phyloP scores from a whole-genome alignment of 1,284 basidiomycete species.

The Peniophora sp. region DNA sequence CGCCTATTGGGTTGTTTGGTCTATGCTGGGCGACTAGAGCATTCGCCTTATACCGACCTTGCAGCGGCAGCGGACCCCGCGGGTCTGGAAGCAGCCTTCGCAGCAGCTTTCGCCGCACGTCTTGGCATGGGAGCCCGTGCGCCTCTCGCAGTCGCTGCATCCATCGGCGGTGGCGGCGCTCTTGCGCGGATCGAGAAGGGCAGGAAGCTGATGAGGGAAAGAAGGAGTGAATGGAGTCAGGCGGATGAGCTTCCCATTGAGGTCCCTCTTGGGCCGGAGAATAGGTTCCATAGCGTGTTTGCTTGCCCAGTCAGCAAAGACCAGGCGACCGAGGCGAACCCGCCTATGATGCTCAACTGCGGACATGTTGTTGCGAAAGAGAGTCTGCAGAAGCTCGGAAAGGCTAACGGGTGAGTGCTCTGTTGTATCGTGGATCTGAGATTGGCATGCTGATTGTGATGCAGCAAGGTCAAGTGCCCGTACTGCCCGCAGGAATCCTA shows the following conservation, averaged over 20 bases:
- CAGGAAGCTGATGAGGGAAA: conserved; percentile 84
- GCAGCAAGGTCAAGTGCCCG: conserved; percentile 79
- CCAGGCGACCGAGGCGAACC: conserved; percentile 88
- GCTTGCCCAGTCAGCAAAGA: conserved; percentile 98
- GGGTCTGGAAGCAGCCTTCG: conserved; percentile 77
- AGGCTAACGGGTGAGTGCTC: conserved; percentile 71
- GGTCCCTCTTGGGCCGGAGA: conserved; percentile 79
- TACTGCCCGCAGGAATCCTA: conserved; percentile 80
- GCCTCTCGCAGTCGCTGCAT: conserved; percentile 79
- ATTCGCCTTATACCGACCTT: conserved; percentile 71
- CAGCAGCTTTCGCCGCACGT: conserved; percentile 83
- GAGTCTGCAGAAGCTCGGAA: conserved; percentile 79
- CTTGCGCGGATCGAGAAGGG: conserved; percentile 89
- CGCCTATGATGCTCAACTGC: conserved; percentile 95
- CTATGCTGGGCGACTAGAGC: conserved; percentile 57
- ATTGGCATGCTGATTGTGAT: conserved; percentile 4
- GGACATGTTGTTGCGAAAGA: conserved; percentile 93
- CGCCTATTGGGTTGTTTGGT: conserved; percentile 72
- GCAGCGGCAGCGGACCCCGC: conserved; percentile 61
- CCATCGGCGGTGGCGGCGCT: conserved; percentile 87
- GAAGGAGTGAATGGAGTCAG: conserved; percentile 87
- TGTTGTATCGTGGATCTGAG: background rate
- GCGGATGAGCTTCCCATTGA: conserved; percentile 94
- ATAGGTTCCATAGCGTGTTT: conserved; percentile 95
- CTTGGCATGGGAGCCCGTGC: conserved; percentile 85